phyloP scores from a whole-genome alignment of 805 yeast genomes.

The Wickerhamomyces hampshirensis region DNA sequence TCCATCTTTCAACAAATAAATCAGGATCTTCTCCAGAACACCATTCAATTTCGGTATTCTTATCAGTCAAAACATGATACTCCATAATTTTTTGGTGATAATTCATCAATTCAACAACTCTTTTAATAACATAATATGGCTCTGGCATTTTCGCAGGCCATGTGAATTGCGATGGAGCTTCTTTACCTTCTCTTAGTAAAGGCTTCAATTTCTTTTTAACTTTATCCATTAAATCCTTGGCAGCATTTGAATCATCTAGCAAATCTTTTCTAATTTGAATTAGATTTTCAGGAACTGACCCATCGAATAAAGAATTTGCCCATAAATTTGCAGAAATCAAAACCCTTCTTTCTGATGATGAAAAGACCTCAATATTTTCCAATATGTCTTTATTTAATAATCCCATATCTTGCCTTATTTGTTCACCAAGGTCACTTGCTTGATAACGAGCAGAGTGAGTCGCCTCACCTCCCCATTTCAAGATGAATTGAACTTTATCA shows the following conservation, averaged over 20 bases:
- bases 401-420: conserved; percentile 85
- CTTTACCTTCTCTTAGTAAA: conserved; percentile 87
- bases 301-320: conserved; percentile 61
- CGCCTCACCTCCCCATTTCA: conserved; percentile 99
- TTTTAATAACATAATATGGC: conserved; percentile 87
- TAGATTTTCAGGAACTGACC: conserved; percentile 70
- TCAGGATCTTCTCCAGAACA: conserved; percentile 95
- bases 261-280: conserved; percentile 83
- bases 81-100: conserved; percentile 83
- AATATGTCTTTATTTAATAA: conserved; percentile 80
- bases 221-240: conserved; percentile 95
- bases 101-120: conserved; percentile 94
- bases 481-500: conserved; percentile 90
- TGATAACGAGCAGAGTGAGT: conserved; percentile 96
- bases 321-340: conserved; percentile 88
- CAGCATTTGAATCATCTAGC: conserved; percentile 95
- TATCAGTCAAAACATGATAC: conserved; percentile 63
- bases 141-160: conserved; percentile 99
- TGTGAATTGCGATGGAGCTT: conserved; percentile 95
- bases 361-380: conserved; percentile 78
- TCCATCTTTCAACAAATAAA: conserved; percentile 94
- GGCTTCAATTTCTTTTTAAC: conserved; percentile 97
- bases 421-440: conserved; percentile 93
- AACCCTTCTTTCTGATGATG: conserved; percentile 94
- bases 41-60: conserved; percentile 75